These are phyloP conservation scores for Boletus rubropictus DNA, from an alignment of 768 basidiomycete genomes.

Conservation along the genomic window DNA sequence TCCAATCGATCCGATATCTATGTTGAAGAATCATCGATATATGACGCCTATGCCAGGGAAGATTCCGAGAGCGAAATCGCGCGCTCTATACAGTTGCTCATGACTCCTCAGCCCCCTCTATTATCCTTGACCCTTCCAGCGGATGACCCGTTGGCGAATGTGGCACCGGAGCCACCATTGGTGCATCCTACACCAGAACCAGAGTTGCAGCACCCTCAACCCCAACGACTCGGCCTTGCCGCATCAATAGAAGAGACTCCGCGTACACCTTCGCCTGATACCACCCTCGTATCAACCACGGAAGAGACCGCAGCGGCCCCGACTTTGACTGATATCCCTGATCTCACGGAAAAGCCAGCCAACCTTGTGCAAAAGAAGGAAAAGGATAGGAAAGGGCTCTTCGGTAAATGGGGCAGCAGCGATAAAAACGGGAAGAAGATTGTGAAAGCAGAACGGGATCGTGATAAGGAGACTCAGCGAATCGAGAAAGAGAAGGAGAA, in stretches of 20 bases:
- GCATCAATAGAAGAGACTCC: slow-evolving; percentile 33
- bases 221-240: slow-evolving; percentile 43
- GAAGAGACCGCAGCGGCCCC: slow-evolving; percentile 25
- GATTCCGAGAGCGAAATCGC: slow-evolving; percentile 43
- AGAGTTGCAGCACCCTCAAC: slow-evolving; percentile 62
- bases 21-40: slow-evolving; percentile 76
- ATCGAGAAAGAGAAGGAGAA: slow-evolving; percentile 48
- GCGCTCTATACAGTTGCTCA: slow-evolving; percentile 18
- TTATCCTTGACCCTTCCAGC: slow-evolving; percentile 22
- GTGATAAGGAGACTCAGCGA: slow-evolving; percentile 42
- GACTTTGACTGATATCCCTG: slow-evolving; percentile 21
- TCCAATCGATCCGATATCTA: slow-evolving; percentile 61
- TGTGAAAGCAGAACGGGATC: slow-evolving; percentile 38
- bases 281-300: slow-evolving; percentile 22
- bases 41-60: slow-evolving; percentile 69
- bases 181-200: slow-evolving; percentile 32
- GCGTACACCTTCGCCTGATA: slow-evolving; percentile 58
- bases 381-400: slow-evolving; percentile 69
- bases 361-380: slow-evolving; percentile 47
- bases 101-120: slow-evolving; percentile 17
- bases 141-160: slow-evolving; percentile 13
- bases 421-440: slow-evolving; percentile 61
- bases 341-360: slow-evolving; percentile 13
- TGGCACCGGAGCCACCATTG: slow-evolving; percentile 24
- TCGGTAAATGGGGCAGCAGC: slow-evolving; percentile 53